These are phyloP conservation scores for Gossypium armourianum DNA, from an alignment of 441 rosid species.

Conservation along the genomic window DNA sequence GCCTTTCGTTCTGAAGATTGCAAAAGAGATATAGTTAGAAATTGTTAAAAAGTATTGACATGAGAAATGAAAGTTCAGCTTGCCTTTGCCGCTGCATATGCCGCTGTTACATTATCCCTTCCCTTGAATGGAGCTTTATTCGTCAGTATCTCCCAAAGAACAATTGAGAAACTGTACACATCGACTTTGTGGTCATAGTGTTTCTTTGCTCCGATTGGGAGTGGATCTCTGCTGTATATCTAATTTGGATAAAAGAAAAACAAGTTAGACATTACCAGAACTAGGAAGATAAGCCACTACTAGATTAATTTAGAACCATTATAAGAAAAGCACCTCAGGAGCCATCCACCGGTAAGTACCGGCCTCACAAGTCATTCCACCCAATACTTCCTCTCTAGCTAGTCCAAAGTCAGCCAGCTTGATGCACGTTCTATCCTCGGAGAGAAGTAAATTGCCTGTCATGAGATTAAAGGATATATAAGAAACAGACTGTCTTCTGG, in stretches of 20 bases:
- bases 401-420: constrained; percentile 56
- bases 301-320: background rate
- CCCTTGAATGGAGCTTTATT: constrained; percentile 41
- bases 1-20: constrained; percentile 40
- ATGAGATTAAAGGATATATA: background rate
- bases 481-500: background rate
- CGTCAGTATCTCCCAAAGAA: constrained; percentile 57
- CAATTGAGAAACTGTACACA: constrained; percentile 55
- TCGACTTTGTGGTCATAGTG: constrained; percentile 66
- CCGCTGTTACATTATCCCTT: constrained; percentile 15
- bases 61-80: background rate
- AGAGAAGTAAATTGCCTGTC: constrained; percentile 48
- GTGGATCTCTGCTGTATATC: constrained; percentile 38
- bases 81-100: constrained; percentile 40
- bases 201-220: constrained; percentile 39
- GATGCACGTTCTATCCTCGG: constrained; percentile 30
- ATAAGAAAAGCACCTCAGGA: constrained; percentile 43
- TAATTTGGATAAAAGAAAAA: constrained; percentile 15
- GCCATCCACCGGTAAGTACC: constrained; percentile 78
- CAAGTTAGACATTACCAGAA: constrained; percentile 5
- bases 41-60: constrained; percentile 14
- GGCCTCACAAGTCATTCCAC: constrained; percentile 49
- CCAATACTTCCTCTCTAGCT: constrained; percentile 36
- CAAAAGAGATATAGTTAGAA: background rate
- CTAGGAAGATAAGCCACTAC: background rate